Percentiles rank a stretch among this genome's conserved stretches.
phyloP scores from a whole-genome alignment of 495 filamentous ascomycete species.

The Penicillium ucsense region DNA sequence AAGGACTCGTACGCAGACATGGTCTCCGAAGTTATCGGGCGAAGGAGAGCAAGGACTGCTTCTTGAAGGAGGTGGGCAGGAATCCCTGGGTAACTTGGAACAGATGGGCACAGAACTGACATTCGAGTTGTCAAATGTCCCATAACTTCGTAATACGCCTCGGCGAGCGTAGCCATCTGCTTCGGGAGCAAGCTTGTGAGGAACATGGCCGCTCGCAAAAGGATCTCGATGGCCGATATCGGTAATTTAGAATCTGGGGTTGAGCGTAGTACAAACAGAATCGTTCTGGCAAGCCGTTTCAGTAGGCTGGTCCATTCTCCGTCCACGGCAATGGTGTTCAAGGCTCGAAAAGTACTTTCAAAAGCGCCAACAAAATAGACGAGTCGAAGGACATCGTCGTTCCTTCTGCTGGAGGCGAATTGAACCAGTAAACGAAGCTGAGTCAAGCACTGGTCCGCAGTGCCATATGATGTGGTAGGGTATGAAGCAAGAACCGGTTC shows the following conservation, averaged over 20 bases:
- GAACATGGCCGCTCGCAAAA: conserved; percentile 30
- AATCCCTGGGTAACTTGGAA: not conserved
- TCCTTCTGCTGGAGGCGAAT: conserved; percentile 29
- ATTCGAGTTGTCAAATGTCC: conserved; percentile 28
- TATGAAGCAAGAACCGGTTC: conserved; percentile 2
- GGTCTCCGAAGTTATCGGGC: conserved; percentile 37
- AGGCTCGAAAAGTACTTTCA: conserved; percentile 26
- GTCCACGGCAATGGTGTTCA: conserved; percentile 31
- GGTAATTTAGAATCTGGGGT: conserved; percentile 16
- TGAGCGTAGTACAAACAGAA: conserved; percentile 31
- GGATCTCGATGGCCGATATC: conserved; percentile 15
- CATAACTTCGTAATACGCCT: conserved; percentile 36
- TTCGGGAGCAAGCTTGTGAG: conserved; percentile 37
- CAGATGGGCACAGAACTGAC: conserved; percentile 5
- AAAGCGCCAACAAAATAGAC: conserved; percentile 36
- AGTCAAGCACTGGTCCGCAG: conserved; percentile 34
- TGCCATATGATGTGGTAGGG: conserved; percentile 32
- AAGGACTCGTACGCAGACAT: conserved; percentile 49
- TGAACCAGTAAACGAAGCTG: conserved; percentile 42
- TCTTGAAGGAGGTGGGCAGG: conserved; percentile 16
- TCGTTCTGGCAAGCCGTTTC: conserved; percentile 35
- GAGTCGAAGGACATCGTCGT: conserved; percentile 32
- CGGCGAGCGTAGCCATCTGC: conserved; percentile 35
- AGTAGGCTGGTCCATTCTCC: conserved; percentile 40
- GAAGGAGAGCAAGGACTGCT: conserved; percentile 39